Evolutionary conservation across 1,139 yeast genomes (phyloP), one percentile per base, ranked within the genome.

Genomic region (Taphrina populina): DNA sequence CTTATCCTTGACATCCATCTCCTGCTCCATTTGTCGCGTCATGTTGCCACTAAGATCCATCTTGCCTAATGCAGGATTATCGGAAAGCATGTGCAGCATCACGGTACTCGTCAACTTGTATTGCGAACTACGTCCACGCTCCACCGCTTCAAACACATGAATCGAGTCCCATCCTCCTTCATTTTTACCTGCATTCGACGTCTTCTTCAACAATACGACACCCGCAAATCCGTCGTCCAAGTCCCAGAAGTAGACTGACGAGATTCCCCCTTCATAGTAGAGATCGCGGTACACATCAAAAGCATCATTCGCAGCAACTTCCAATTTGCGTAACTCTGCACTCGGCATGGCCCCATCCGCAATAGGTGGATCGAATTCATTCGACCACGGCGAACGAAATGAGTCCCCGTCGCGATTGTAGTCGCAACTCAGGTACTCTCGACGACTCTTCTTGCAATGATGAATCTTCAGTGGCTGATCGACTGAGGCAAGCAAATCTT

Each of bases 351-450:
- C 92, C 1, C 80, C 88, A 32, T 78, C 84, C 11, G 73, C 71
- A n/a, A 71, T 66, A 19, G 79, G 67, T 0, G 96, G 96, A 62
- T 77, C 81, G 70, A 86, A 92, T 62, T 78, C 76, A 67, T 88
- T 88, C 27, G 88, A 78, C 90, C 94, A 90, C 2, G 98, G 98
- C 0, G 95, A 86, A 64, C 97, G 77, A 71, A 79, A 86, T 29
- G 92, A 83, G 69, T 92, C 97, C 4, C 95, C 92, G 66, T 92
- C 98, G 62, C 98, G 77, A 70, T 92, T 92, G 69, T 90, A 92
- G 68, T 92, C 98, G 71, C 98, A 92, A 56, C 92, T 80, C 61
- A 92, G 75, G 68, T 76, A 92, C 60, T 79, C 78, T 68, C 84
- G 84, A 19, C 86, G 85, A 6, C 81, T 69, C 57, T 75, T 69